Evolutionary conservation across 2,329 filamentous ascomycete genomes (phyloP).

Genomic region (Curvularia sp.): DNA sequence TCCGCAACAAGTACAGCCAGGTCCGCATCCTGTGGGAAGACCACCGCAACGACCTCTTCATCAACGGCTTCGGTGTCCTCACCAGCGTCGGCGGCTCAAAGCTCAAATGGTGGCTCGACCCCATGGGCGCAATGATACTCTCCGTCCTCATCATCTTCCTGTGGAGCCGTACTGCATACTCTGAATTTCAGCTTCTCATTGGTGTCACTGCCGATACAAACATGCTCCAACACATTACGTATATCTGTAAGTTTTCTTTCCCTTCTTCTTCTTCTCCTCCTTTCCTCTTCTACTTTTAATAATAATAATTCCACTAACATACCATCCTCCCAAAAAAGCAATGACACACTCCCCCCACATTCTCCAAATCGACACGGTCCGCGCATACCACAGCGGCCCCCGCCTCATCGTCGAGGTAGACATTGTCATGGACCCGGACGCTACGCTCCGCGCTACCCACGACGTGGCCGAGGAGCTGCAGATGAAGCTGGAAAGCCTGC

Average conservation of each 20-base stretch:
- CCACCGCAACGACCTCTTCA: constrained; percentile 94
- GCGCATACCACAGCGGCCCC: constrained; percentile 89
- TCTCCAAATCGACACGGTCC: constrained; percentile 89
- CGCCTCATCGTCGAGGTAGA: constrained; percentile 95
- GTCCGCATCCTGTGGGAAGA: constrained; percentile 95
- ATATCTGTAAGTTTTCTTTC: constrained; percentile 69
- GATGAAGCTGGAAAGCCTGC: constrained; percentile 89
- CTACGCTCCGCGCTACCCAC: constrained; percentile 79
- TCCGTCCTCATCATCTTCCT: constrained; percentile 78
- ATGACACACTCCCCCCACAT: constrained; percentile 87
- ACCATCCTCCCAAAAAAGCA: constrained; percentile 51
- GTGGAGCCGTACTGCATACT: constrained; percentile 86
- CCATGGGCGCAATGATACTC: constrained; percentile 85
- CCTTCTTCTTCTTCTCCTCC: background rate
- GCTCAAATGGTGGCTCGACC: constrained; percentile 93
- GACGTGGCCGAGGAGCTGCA: constrained; percentile 94
- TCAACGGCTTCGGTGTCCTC: constrained; percentile 92
- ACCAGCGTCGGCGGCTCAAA: constrained; percentile 92
- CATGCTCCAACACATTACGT: constrained; percentile 92
- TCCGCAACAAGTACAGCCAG: constrained; percentile 91
- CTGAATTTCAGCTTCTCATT: constrained; percentile 89
- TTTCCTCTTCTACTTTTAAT: too few relatives aligned
- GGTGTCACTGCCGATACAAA: constrained; percentile 86
- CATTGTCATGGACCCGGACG: constrained; percentile 84
- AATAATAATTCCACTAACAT: too few relatives aligned